These are phyloP conservation scores for Curvularia eragrostidis DNA, from an alignment of 2,329 filamentous ascomycete genomes.

Conservation along the genomic window DNA sequence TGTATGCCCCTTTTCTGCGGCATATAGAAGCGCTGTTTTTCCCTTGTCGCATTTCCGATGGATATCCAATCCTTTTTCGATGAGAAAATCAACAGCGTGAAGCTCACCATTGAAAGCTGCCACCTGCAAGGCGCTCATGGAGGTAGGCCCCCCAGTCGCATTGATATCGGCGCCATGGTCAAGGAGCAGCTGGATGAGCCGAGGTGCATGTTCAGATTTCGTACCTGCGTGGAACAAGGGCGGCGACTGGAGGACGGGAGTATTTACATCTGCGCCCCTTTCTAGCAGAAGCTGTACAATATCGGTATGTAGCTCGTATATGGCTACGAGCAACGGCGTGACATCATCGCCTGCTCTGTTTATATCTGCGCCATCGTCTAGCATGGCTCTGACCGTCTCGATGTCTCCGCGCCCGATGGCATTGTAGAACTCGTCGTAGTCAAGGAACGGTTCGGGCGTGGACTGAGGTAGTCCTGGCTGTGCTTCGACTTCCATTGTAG, in stretches of 20 bases:
- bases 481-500: background rate
- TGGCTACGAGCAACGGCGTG: background rate
- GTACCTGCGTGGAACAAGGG: slow-evolving; percentile 20
- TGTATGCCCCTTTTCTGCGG: slow-evolving; percentile 26
- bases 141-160: background rate
- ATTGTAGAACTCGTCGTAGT: background rate
- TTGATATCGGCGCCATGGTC: slow-evolving; percentile 24
- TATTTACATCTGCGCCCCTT: background rate
- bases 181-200: slow-evolving; percentile 27
- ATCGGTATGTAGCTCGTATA: background rate
- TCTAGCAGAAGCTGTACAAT: background rate
- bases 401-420: background rate
- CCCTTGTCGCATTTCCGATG: background rate
- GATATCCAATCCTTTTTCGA: background rate
- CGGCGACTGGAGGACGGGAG: background rate
- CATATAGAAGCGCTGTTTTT: slow-evolving; percentile 32
- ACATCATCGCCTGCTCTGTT: background rate
- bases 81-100: background rate
- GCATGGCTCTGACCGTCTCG: background rate
- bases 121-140: background rate
- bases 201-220: slow-evolving; percentile 5
- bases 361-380: background rate
- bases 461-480: background rate
- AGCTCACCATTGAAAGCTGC: background rate
- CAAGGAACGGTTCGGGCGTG: background rate